These are phyloP conservation scores for Margaritispora aquatica DNA, from an alignment of 495 filamentous ascomycete genomes.

Conservation along the genomic window DNA sequence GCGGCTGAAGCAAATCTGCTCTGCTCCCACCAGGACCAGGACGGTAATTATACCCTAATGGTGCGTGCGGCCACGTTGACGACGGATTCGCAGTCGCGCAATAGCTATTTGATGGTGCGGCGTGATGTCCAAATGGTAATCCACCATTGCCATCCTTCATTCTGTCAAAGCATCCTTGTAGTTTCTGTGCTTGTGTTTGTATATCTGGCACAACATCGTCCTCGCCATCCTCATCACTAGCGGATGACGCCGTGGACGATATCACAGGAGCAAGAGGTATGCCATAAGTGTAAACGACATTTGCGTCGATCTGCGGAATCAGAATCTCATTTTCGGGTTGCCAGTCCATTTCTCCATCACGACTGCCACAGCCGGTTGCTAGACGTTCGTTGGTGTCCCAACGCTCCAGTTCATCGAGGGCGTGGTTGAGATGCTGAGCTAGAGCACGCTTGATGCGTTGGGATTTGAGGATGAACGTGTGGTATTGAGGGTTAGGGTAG, in stretches of 20 bases:
- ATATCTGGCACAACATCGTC: not conserved
- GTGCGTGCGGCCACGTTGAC: too few species aligned
- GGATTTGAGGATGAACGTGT: not conserved
- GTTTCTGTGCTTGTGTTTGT: too few species aligned
- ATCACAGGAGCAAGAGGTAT: not conserved
- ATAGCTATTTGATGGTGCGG: too few species aligned
- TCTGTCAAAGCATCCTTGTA: too few species aligned
- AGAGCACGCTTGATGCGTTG: slow-evolving; percentile 4
- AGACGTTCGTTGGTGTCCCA: slow-evolving; percentile 11
- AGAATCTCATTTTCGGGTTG: slow-evolving; percentile 12
- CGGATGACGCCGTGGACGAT: not conserved
- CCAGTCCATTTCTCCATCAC: slow-evolving; percentile 20
- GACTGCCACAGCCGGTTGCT: too few species aligned
- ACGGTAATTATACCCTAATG: too few species aligned
- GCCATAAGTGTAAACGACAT: slow-evolving; percentile 2
- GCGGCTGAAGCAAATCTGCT: too few species aligned
- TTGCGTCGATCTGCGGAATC: slow-evolving; percentile 5
- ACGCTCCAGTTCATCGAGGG: slow-evolving; percentile 1
- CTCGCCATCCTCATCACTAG: not conserved
- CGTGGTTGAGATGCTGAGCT: not conserved
- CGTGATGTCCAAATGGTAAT: too few species aligned
- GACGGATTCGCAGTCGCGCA: too few species aligned
- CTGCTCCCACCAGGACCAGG: too few species aligned
- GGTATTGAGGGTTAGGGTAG: not conserved
- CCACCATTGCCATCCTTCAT: too few species aligned